A percentile compares a stretch with the other conserved stretches of the same genome.
phyloP scores from a whole-genome alignment of 2,329 filamentous ascomycete species.

The Cladophialophora yegresii region DNA sequence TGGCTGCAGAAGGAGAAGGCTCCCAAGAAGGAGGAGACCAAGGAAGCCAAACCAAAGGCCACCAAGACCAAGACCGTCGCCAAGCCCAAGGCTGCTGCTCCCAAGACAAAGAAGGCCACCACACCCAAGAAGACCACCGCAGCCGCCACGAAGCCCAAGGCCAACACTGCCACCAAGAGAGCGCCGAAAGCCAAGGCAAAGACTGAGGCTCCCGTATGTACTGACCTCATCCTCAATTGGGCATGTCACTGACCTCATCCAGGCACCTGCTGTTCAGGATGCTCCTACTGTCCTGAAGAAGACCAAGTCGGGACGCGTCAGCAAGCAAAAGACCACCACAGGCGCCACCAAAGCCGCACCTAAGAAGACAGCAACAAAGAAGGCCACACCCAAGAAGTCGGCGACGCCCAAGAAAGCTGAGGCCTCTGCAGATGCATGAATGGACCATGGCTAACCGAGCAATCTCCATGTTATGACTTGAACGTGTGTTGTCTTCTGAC shows the following conservation, averaged over 20 bases:
- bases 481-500: slow-evolving; percentile 31
- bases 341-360: slow-evolving; percentile 52
- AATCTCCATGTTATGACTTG: slow-evolving; percentile 33
- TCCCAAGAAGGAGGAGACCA: slow-evolving; percentile 28
- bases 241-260: slow-evolving; percentile 34
- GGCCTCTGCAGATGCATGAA: slow-evolving; percentile 32
- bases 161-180: slow-evolving; percentile 51
- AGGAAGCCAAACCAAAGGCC: slow-evolving; percentile 41
- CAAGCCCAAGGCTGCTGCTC: slow-evolving; percentile 50
- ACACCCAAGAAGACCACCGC: slow-evolving; percentile 58
- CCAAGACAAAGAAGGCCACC: slow-evolving; percentile 53
- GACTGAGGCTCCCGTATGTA: slow-evolving; percentile 38
- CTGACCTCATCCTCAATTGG: background rate
- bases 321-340: slow-evolving; percentile 61
- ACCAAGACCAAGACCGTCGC: slow-evolving; percentile 42
- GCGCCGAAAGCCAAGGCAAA: slow-evolving; percentile 39
- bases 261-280: slow-evolving; percentile 69
- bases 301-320: slow-evolving; percentile 84
- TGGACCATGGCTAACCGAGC: slow-evolving; percentile 4
- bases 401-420: slow-evolving; percentile 47
- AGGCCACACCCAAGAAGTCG: slow-evolving; percentile 51
- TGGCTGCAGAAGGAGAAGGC: slow-evolving; percentile 36
- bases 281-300: slow-evolving; percentile 71
- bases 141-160: slow-evolving; percentile 56
- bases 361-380: slow-evolving; percentile 50